Conservation (phyloP, 352 stramenopile species). For the Plasmopara halstedii region DNA sequence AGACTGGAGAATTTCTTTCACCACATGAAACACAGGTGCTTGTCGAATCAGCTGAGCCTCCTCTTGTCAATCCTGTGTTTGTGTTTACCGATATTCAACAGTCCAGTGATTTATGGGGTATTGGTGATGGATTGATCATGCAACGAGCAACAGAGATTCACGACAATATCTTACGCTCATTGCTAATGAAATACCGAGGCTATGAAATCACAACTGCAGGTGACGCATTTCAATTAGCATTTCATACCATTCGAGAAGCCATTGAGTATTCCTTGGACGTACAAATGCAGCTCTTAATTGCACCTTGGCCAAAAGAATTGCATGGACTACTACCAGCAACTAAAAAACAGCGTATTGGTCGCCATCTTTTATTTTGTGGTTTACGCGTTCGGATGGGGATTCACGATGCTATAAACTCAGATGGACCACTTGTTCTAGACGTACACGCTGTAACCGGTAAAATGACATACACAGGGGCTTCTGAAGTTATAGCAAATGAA, state of each 20-base stretch:
- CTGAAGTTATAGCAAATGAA: conserved; percentile 44
- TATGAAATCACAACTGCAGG: conserved; percentile 58
- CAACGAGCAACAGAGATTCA: conserved; percentile 42
- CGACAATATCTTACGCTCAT: conserved; percentile 39
- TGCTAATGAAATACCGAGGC: conserved; percentile 40
- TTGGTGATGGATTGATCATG: conserved; percentile 37
- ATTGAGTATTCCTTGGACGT: conserved; percentile 54
- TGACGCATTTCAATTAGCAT: conserved; percentile 50
- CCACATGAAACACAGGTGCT: conserved; percentile 21
- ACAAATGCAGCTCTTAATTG: conserved; percentile 37
- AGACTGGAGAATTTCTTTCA: conserved; percentile 25
- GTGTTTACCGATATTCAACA: conserved; percentile 63
- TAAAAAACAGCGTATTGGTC: conserved; percentile 22
- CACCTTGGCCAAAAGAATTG: conserved; percentile 41
- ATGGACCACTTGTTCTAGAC: conserved; percentile 30
- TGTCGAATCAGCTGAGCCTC: conserved; percentile 26
- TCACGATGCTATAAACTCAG: conserved; percentile 30
- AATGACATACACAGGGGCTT: conserved; percentile 48
- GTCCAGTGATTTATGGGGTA: conserved; percentile 43
- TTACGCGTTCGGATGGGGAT: conserved; percentile 58
- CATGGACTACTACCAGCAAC: conserved; percentile 32
- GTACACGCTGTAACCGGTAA: conserved; percentile 46
- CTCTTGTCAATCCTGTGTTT: conserved; percentile 44
- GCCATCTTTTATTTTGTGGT: conserved; percentile 35
- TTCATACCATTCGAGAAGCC: conserved; percentile 46